These are phyloP conservation scores for Hypocreales sp. DNA, from an alignment of 2,329 filamentous ascomycete genomes.

Conservation along the genomic window DNA sequence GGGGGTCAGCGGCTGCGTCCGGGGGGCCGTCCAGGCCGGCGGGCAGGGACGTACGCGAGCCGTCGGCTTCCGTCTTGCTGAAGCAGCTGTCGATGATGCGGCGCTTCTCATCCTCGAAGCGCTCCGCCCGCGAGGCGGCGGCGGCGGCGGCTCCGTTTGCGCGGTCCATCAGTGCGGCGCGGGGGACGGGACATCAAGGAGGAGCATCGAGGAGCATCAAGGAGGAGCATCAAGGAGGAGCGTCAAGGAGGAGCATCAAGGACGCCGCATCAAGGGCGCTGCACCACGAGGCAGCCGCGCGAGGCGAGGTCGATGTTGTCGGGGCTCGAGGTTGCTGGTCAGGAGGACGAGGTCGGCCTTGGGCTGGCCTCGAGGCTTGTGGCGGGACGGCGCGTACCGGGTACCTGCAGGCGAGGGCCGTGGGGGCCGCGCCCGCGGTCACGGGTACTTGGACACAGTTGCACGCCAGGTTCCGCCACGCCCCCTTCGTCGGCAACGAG, in stretches of 20 bases:
- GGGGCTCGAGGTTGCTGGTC: not conserved
- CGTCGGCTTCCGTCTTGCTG: slow-evolving; percentile 73
- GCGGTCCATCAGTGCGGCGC: slow-evolving; percentile 19
- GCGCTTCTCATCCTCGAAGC: slow-evolving; percentile 92
- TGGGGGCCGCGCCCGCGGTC: too few relatives aligned
- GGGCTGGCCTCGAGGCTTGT: too few relatives aligned
- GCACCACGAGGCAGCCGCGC: not conserved
- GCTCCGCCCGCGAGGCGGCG: slow-evolving; percentile 45
- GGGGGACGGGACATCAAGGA: slow-evolving; percentile 3
- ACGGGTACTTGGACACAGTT: too few relatives aligned
- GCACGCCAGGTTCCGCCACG: too few relatives aligned
- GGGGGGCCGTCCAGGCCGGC: not conserved
- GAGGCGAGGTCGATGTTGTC: not conserved
- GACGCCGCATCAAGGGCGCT: not conserved
- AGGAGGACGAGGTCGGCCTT: slow-evolving; percentile 1
- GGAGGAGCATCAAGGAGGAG: too few relatives aligned
- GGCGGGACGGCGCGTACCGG: too few relatives aligned
- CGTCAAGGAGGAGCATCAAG: too few relatives aligned
- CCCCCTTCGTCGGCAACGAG: too few relatives aligned
- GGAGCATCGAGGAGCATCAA: slow-evolving; percentile 7
- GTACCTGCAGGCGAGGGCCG: too few relatives aligned
- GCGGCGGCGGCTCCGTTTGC: slow-evolving; percentile 20
- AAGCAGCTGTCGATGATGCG: slow-evolving; percentile 94
- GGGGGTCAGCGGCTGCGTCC: slow-evolving; percentile 4
- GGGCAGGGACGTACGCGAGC: slow-evolving; percentile 50